Conservation (phyloP, 352 stramenopile species). For the Globisporangium takayamanum region DNA sequence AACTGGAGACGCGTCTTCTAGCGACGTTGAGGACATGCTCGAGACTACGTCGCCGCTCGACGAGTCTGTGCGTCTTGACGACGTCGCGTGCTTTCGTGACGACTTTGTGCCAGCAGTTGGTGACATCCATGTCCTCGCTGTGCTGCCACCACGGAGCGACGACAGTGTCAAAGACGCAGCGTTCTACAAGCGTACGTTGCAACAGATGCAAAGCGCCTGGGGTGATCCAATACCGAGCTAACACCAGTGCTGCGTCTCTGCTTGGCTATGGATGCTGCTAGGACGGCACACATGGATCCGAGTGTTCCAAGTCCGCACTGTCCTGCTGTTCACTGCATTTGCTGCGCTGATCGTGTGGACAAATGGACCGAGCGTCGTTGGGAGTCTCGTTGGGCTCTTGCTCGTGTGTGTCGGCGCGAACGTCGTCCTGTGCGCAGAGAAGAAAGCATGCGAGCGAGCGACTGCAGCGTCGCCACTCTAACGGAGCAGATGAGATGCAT, state of each 20-base stretch:
- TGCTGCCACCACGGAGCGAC: not conserved
- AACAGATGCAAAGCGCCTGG: too few species aligned
- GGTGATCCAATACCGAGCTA: not conserved
- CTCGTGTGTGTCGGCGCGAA: too few species aligned
- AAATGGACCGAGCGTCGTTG: not conserved
- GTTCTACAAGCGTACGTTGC: conserved; percentile 1
- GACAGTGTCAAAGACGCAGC: not conserved
- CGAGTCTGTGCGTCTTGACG: too few species aligned
- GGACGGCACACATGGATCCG: not conserved
- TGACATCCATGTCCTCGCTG: not conserved
- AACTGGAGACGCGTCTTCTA: too few species aligned
- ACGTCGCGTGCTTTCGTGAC: not conserved
- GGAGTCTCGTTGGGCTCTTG: not conserved
- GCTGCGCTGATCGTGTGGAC: not conserved
- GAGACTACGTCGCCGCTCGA: too few species aligned
- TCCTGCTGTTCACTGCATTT: not conserved
- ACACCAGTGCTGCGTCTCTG: not conserved
- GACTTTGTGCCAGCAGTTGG: not conserved
- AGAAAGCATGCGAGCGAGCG: too few species aligned
- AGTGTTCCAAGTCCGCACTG: not conserved
- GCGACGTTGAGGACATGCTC: not conserved
- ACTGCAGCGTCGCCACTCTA: too few species aligned
- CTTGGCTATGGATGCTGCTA: not conserved
- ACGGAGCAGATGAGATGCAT: not conserved
- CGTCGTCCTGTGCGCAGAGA: too few species aligned